Conservation (phyloP, 805 yeast genomes). For the Ogataea pilisensis region DNA sequence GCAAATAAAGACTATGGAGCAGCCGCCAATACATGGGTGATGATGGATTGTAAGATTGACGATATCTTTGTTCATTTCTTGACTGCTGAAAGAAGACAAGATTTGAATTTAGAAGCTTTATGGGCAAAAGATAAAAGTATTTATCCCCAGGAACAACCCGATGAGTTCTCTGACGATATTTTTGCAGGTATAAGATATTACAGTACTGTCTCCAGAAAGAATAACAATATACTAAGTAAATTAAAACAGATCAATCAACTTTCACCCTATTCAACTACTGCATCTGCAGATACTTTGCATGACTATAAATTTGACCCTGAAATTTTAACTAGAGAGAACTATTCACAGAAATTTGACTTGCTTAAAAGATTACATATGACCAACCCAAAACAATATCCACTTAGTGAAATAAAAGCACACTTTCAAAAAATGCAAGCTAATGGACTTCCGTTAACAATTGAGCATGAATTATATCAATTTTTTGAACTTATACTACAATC, state of each 20-base stretch:
- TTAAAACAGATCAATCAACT: conserved; percentile 1
- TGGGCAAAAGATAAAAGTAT: conserved; percentile 38
- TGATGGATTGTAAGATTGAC: conserved; percentile 64
- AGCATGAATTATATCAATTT: conserved; percentile 16
- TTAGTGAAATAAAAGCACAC: conserved; percentile 19
- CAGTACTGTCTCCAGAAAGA: conserved; percentile 32
- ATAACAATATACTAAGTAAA: not conserved
- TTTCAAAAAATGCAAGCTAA: conserved; percentile 27
- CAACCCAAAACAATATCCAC: conserved; percentile 17
- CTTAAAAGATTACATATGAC: conserved; percentile 18
- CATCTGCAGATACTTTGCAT: not conserved
- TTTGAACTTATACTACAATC: conserved; percentile 26
- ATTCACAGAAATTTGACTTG: conserved; percentile 14
- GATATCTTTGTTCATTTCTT: conserved; percentile 68
- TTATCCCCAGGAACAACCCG: conserved; percentile 8
- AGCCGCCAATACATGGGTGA: conserved; percentile 73
- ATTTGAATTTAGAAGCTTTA: conserved; percentile 65
- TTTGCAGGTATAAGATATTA: conserved; percentile 42
- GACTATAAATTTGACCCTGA: conserved; percentile 10
- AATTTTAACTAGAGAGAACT: conserved; percentile 12
- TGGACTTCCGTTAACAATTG: conserved; percentile 22
- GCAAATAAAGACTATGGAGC: conserved; percentile 56
- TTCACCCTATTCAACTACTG: not conserved
- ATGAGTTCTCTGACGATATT: conserved; percentile 36
- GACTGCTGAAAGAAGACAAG: conserved; percentile 63